These are phyloP conservation scores for Dipteronia dyeriana DNA, from an alignment of 345 rosid species.

Conservation along the genomic window DNA sequence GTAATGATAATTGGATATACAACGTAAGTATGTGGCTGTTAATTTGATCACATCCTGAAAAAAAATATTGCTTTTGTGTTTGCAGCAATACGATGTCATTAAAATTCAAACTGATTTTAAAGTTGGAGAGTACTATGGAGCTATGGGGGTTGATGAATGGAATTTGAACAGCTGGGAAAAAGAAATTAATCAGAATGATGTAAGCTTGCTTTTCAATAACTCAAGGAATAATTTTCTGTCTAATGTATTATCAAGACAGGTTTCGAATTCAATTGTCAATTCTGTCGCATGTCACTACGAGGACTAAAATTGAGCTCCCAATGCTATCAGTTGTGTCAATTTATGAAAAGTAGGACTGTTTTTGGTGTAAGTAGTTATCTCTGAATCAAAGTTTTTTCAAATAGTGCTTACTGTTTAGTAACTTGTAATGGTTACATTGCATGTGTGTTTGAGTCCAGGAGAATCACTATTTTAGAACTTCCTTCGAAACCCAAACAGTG, in stretches of 20 bases:
- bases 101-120: constrained; percentile 39
- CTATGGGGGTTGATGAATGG: constrained; percentile 80
- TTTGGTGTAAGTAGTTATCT: neutral
- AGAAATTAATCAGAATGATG: constrained; percentile 65
- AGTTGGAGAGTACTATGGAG: constrained; percentile 75
- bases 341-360: neutral
- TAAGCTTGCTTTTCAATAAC: constrained; percentile 33
- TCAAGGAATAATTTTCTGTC: neutral
- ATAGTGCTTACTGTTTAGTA: neutral
- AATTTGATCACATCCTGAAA: constrained; percentile 1
- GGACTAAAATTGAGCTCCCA: neutral
- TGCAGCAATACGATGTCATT: constrained; percentile 76
- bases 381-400: neutral
- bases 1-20: neutral
- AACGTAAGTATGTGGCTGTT: neutral
- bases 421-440: neutral
- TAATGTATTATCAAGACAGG: neutral
- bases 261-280: neutral
- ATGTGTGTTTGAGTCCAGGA: neutral
- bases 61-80: constrained; percentile 14
- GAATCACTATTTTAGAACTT: neutral
- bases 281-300: neutral
- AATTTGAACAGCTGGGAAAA: constrained; percentile 57
- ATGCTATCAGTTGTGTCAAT: neutral
- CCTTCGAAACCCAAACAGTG: neutral